These are phyloP conservation scores for Candida palmyrensis DNA, from an alignment of 805 yeast species.

Conservation along the genomic window DNA sequence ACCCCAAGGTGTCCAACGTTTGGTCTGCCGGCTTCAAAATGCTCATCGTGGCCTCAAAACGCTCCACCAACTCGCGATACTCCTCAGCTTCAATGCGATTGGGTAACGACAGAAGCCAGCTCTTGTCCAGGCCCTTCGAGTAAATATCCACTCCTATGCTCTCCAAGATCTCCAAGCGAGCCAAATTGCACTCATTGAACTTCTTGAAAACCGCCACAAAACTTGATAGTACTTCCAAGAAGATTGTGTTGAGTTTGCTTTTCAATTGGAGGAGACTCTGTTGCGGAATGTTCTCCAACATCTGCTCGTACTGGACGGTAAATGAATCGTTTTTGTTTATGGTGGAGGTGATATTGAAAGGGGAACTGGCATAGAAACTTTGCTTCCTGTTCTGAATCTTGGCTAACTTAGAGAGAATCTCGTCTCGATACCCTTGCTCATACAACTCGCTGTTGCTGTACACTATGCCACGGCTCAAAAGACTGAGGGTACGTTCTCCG, in stretches of 20 bases:
- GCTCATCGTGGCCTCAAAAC: constrained; percentile 23
- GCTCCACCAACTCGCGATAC: constrained; percentile 23
- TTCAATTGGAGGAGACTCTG: constrained; percentile 28
- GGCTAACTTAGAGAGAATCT: constrained; percentile 14
- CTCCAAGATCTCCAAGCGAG: constrained; percentile 24
- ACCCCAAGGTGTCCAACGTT: too few relatives aligned
- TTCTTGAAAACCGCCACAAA: constrained; percentile 27
- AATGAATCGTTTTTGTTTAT: constrained; percentile 13
- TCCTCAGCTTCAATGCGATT: constrained; percentile 24
- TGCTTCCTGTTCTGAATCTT: constrained; percentile 10
- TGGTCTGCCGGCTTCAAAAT: constrained; percentile 14
- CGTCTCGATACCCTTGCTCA: constrained; percentile 25
- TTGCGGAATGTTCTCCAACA: constrained; percentile 19
- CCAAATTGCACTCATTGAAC: constrained; percentile 21
- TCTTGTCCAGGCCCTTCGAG: constrained; percentile 10
- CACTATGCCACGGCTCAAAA: constrained; percentile 26
- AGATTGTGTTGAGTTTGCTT: constrained; percentile 27
- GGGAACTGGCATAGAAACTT: constrained; percentile 21
- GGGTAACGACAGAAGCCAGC: constrained; percentile 21
- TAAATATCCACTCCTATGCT: constrained; percentile 18
- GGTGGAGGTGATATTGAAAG: constrained; percentile 19
- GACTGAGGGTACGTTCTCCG: constrained; percentile 21
- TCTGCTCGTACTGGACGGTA: constrained; percentile 21
- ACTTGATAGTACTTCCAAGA: constrained; percentile 28
- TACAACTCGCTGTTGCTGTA: constrained; percentile 21